Evolutionary conservation across 2,329 filamentous ascomycete species (phyloP).

Genomic region (Colletotrichum cuscutae): DNA sequence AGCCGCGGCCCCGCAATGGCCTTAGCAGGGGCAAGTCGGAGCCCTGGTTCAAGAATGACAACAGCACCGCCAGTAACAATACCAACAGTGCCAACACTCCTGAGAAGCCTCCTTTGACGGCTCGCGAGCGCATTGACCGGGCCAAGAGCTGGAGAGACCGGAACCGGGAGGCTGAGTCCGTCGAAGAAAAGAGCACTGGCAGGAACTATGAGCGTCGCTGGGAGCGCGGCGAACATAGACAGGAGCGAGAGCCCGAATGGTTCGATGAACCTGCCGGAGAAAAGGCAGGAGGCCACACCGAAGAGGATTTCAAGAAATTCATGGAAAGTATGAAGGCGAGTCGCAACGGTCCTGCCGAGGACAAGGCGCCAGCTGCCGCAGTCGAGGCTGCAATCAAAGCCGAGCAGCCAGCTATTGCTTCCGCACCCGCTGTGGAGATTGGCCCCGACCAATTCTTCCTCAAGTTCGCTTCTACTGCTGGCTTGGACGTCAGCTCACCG

Average conservation of each 20-base stretch:
- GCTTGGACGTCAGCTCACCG: slow-evolving; percentile 61
- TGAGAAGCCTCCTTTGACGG: slow-evolving; percentile 46
- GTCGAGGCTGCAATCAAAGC: slow-evolving; percentile 52
- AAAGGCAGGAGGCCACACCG: slow-evolving; percentile 77
- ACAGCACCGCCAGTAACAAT: slow-evolving; percentile 47
- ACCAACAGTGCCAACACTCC: slow-evolving; percentile 18
- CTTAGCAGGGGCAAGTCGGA: slow-evolving; percentile 73
- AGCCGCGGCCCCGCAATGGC: slow-evolving; percentile 71
- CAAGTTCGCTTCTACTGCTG: slow-evolving; percentile 56
- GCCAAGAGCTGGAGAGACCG: slow-evolving; percentile 72
- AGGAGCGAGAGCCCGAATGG: slow-evolving; percentile 91
- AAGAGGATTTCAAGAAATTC: slow-evolving; percentile 94
- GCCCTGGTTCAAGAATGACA: slow-evolving; percentile 78
- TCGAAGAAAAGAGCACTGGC: slow-evolving; percentile 66
- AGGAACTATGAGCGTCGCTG: slow-evolving; percentile 60
- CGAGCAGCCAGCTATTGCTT: slow-evolving; percentile 66
- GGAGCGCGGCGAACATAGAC: slow-evolving; percentile 66
- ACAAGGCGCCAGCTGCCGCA: slow-evolving; percentile 46
- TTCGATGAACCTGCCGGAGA: slow-evolving; percentile 80
- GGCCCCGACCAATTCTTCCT: slow-evolving; percentile 84
- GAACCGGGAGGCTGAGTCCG: slow-evolving; percentile 50
- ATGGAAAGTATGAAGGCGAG: slow-evolving; percentile 89
- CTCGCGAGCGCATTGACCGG: slow-evolving; percentile 66
- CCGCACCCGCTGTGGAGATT: slow-evolving; percentile 71
- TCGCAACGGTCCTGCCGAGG: slow-evolving; percentile 53